Base-by-base conservation (phyloP, 2,329 filamentous ascomycete species). In the Ophiosphaerella korrae region DNA sequence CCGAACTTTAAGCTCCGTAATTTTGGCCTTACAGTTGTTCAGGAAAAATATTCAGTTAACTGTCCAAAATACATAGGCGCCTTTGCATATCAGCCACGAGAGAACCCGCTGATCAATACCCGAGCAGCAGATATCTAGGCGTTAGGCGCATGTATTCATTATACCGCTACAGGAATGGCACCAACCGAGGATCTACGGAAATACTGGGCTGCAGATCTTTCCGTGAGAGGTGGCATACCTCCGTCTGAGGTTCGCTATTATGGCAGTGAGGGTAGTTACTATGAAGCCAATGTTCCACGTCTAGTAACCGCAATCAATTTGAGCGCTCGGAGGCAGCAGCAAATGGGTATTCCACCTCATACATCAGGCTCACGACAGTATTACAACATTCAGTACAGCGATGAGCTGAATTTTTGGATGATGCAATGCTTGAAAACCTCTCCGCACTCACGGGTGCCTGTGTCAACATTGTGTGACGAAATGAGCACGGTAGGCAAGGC, bases 131-230 rank as follows among this genome's bases (percentile, higher is more conserved):
- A 73, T 7, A 51, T 70, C 4, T 74, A 70, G 71, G 53, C 62
- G 11, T 34, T 72, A 3, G 72, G 67, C 18, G 66, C 70, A 18
- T 62, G 63, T 33, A 52, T 73, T 2, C 61, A 71, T 42, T 71
- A 55, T 37, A 57, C 71, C 3, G 68, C 66, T 1, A 53, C 55
- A 0, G 66, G 66, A 7, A 14, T 49, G 3, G 14, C 54, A 7
- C 66, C 67, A 4, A 40, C 63, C 11, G 34, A 53, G 29, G 26
- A 62, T 29, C 37, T 50, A 3, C 13, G 26, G 7, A 24, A 36
- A 1, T 54, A 45, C 33, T 41, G 29, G 21, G 33, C 29, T 8
- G 32, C 21, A 12, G 12, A 23, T 0, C 34, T 38, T n/a, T 24
- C 35, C 2, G 36, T 50, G 12, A 31, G 39, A 1, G 34, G 44